A percentile compares a stretch with the other conserved stretches of the same genome.
These are phyloP conservation scores for Myxozyma vanderwaltii DNA, from an alignment of 805 yeast species.

Conservation along the genomic window DNA sequence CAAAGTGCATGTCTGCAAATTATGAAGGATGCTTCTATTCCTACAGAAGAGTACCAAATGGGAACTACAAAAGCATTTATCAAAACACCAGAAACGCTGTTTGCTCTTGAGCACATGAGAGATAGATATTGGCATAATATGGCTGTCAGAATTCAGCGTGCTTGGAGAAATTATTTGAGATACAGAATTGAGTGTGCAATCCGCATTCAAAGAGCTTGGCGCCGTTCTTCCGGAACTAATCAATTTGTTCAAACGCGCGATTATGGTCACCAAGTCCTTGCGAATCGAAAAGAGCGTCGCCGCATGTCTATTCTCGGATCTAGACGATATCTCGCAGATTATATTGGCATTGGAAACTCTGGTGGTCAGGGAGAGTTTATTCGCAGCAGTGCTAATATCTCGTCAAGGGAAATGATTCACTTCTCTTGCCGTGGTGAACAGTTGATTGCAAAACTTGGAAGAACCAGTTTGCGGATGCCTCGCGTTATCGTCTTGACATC, in stretches of 20 bases:
- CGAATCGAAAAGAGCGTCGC: constrained; percentile 83
- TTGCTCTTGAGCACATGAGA: constrained; percentile 93
- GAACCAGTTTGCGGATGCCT: constrained; percentile 79
- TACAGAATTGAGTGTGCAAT: constrained; percentile 85
- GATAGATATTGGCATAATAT: constrained; percentile 97
- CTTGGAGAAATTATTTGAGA: constrained; percentile 84
- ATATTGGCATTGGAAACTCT: constrained; percentile 76
- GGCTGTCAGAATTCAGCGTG: constrained; percentile 97
- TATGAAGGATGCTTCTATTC: constrained; percentile 65
- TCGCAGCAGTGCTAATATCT: constrained; percentile 47
- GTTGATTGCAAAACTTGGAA: constrained; percentile 82
- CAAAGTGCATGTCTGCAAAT: constrained; percentile 57
- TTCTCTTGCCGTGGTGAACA: constrained; percentile 84
- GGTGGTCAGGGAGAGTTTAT: constrained; percentile 79
- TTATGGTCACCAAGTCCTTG: constrained; percentile 70
- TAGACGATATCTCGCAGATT: constrained; percentile 93
- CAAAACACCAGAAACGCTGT: constrained; percentile 94
- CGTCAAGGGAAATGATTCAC: constrained; percentile 57
- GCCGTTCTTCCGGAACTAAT: constrained; percentile 77
- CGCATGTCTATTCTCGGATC: constrained; percentile 83
- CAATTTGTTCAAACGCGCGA: constrained; percentile 83
- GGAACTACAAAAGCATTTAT: constrained; percentile 92
- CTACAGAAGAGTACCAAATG: constrained; percentile 79
- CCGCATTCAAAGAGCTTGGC: constrained; percentile 78
- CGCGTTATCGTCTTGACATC: constrained; percentile 72